Base-by-base conservation (phyloP, 108 stramenopile species). In the Bacterosira constricta region DNA sequence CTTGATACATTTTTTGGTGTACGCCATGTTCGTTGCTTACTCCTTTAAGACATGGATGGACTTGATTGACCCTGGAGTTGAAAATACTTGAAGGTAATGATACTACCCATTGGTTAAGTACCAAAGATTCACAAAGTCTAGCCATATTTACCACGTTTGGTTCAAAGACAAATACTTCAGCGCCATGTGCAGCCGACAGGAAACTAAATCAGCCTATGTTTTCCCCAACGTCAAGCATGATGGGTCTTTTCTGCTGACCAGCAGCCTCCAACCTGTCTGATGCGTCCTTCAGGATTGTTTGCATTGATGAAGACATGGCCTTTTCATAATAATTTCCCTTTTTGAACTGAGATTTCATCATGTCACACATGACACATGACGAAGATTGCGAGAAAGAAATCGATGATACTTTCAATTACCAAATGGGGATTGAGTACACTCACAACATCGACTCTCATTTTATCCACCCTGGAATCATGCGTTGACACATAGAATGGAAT, bases 131-230 rank as follows among this genome's bases (percentile, higher is more conserved):
- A 58, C 86, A 87, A 11, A 87, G 49, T 44, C 86, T 37, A 6
- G 83, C 50, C 29, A 83, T 54, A 66, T 87, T 87, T 20, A 69
- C 70, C 36, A 82, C 73, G 66, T 87, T 87, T 6, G 79, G 79
- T 56, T 87, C 86, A 53, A 84, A 87, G 1, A 77, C 34, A 31
- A 63, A 69, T 0, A 87, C 86, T 30, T 78, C 65, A 30, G 79
- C 79, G 3, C 81, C 80, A 38, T 75, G 66, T 2, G 86, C 76
- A 15, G 74, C 81, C 3, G 75, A 55, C 7, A 87, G 47, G 11
- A 87, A 35, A 15, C 76, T 76, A 46, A 80, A 87, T 56, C 75
- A 87, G 0, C 86, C 86, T 51, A 85, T 77, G 37, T 87, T 87
- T 15, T 66, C 82, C 10, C 86, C 86, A 38, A 84, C 63, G 55